phyloP scores from a whole-genome alignment of 345 rosid species.

The Salix caprea region DNA sequence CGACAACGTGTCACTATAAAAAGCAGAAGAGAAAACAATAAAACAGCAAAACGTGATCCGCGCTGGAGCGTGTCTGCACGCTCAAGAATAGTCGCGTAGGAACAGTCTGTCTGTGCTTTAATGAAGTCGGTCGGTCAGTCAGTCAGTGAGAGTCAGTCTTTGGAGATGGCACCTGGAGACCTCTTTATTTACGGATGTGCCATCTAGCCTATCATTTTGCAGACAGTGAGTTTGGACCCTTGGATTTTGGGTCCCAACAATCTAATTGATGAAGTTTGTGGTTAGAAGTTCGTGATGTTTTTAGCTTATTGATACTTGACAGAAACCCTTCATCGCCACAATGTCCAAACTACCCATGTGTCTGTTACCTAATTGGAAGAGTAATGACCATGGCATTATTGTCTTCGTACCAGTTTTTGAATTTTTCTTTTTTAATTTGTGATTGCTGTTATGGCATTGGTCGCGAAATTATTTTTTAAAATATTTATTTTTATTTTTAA shows the following conservation, averaged over 20 bases:
- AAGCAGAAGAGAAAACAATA: background rate
- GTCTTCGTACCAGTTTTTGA: background rate
- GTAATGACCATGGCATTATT: background rate
- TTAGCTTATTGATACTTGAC: background rate
- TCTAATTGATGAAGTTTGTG: background rate
- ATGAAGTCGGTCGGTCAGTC: constrained; percentile 26
- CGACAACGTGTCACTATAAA: background rate
- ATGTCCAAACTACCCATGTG: background rate
- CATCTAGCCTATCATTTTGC: background rate
- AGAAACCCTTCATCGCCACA: no score
- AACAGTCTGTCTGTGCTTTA: background rate
- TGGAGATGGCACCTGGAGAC: constrained; percentile 18
- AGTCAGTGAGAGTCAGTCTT: background rate
- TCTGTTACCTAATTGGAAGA: background rate
- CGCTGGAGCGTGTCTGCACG: constrained; percentile 18
- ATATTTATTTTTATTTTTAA: no score
- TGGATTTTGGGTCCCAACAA: background rate
- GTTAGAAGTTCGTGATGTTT: background rate
- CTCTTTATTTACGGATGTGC: constrained; percentile 28
- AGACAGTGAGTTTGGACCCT: background rate
- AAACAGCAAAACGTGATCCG: constrained; percentile 17
- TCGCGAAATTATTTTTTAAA: no score
- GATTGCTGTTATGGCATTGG: background rate
- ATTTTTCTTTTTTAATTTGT: background rate
- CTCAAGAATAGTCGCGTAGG: constrained; percentile 15